phyloP scores from a whole-genome alignment of 495 filamentous ascomycete species.

The Aspergillus funiculosus region DNA sequence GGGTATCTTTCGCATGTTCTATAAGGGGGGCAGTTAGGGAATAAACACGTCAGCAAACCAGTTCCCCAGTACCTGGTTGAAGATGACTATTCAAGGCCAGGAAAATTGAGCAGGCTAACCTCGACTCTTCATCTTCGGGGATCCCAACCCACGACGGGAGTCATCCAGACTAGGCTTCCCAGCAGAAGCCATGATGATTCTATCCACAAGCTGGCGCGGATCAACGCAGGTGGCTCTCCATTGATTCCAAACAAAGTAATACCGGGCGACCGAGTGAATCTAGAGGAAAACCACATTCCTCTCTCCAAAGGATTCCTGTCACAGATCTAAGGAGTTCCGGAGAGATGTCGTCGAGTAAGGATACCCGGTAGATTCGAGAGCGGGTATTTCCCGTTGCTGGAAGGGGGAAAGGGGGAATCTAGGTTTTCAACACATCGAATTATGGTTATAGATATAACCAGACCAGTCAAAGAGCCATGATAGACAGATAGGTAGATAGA shows the following conservation, averaged over 20 bases:
- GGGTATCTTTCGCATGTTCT: conserved; percentile 75
- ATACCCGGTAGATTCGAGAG: conserved; percentile 5
- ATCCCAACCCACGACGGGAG: conserved; percentile 45
- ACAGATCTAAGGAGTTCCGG: conserved; percentile 17
- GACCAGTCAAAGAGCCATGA: conserved; percentile 10
- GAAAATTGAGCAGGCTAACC: conserved; percentile 52
- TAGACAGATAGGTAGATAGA: conserved; percentile 7
- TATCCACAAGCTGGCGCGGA: conserved; percentile 30
- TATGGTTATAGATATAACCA: conserved; percentile 7
- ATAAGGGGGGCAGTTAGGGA: not conserved
- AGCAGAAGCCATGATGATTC: conserved; percentile 38
- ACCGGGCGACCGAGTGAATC: conserved; percentile 27
- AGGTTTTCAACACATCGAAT: conserved; percentile 14
- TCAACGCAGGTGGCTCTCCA: conserved; percentile 40
- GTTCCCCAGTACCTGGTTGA: too few species aligned
- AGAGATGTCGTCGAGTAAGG: conserved; percentile 22
- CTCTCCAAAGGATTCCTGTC: conserved; percentile 17
- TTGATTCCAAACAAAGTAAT: conserved; percentile 33
- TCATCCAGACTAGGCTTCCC: conserved; percentile 41
- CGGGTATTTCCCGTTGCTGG: too few species aligned
- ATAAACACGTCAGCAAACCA: conserved; percentile 10
- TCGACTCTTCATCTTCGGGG: conserved; percentile 59
- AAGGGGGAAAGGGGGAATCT: too few species aligned
- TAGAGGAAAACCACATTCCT: conserved; percentile 43
- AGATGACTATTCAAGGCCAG: too few species aligned